phyloP scores from a whole-genome alignment of 129 eudicot genomes.

The Sambucus nigra region DNA sequence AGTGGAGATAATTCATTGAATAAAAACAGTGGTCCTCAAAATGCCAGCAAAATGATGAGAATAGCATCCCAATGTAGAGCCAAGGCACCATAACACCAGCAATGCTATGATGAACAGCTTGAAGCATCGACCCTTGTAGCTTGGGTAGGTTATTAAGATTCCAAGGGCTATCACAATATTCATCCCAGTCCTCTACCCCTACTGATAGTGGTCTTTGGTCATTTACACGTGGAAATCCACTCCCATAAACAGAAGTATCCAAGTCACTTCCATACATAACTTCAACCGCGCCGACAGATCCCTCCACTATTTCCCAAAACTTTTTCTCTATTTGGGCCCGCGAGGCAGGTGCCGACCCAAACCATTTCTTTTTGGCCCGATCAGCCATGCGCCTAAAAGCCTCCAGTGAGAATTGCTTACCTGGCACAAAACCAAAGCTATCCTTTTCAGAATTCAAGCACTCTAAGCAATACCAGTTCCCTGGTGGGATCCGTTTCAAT shows the following conservation, averaged over 20 bases:
- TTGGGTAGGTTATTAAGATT: slow-evolving; percentile 96
- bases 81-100: slow-evolving; percentile 99
- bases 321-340: slow-evolving; percentile 77
- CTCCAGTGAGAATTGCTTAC: slow-evolving; percentile 64
- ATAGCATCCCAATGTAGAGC: slow-evolving; percentile 97
- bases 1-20: slow-evolving; percentile 98
- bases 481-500: slow-evolving; percentile 67
- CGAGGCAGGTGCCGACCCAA: slow-evolving; percentile 63
- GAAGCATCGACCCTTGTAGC: slow-evolving; percentile 92
- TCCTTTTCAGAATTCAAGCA: slow-evolving; percentile 93
- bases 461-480: slow-evolving; percentile 95
- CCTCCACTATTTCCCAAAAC: slow-evolving; percentile 99
- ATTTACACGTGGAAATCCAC: slow-evolving; percentile 78
- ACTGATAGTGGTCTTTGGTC: slow-evolving; percentile 61
- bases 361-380: slow-evolving; percentile 86
- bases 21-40: slow-evolving; percentile 98
- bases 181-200: slow-evolving; percentile 51
- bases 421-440: slow-evolving; percentile 93
- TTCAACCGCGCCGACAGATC: slow-evolving; percentile 88
- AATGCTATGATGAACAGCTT: slow-evolving; percentile 82
- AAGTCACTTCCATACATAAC: slow-evolving; percentile 97
- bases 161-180: slow-evolving; percentile 84
- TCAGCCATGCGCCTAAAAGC: slow-evolving; percentile 89
- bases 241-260: slow-evolving; percentile 90
- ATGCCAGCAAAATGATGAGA: slow-evolving; percentile 99